Evolutionary conservation across 805 yeast genomes (phyloP), one percentile per base, ranked within the genome.

Genomic region (Kuraishia molischiana): DNA sequence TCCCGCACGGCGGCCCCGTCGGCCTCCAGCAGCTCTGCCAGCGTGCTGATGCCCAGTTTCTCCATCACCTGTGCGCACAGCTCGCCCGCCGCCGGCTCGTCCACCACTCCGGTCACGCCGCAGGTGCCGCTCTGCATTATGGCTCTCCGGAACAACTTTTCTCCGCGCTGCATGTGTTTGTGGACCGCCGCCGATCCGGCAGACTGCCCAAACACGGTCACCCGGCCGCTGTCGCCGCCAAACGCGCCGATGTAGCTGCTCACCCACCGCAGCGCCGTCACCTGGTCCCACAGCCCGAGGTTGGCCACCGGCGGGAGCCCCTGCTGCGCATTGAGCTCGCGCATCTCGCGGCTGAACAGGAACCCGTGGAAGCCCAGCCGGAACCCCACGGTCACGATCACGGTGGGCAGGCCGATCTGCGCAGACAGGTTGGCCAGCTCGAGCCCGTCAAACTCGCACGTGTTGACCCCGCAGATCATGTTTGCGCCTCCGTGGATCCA

Each of bases 201-300:
- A 30, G 47, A 43, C 35, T 44, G 44, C 11, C 51, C 51, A 19
- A 44, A 42, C 17, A 50, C 33, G 3, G 52, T 50, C 14, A 48
- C 42, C 33, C 37, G 24, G 19, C 35, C 34, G 5, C 36, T 35
- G 35, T 48, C 46, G 15, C 52, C 51, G 4, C 51, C 52, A 33
- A 50, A 50, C 11, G 41, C 36, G 22, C 38, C 31, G 19, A 50
- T 48, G 36, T 47, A 36, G 17, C 42, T 40, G 19, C 41, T 33
- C 5, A 41, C 40, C 54, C 52, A 48, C 11, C 37, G 39, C 10
- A 50, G 36, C 4, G 50, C 53, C n/a, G 24, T 22, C 5, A 41
- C 32, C 33, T 48, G 53, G 31, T 48, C 53, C 45, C 47, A 48
- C 8, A 44, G 35, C 5, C 53, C 52, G 29, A 39, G 39, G 35